phyloP scores from a whole-genome alignment of 2,329 filamentous ascomycete genomes.

The Scleromitrula shiraiana region DNA sequence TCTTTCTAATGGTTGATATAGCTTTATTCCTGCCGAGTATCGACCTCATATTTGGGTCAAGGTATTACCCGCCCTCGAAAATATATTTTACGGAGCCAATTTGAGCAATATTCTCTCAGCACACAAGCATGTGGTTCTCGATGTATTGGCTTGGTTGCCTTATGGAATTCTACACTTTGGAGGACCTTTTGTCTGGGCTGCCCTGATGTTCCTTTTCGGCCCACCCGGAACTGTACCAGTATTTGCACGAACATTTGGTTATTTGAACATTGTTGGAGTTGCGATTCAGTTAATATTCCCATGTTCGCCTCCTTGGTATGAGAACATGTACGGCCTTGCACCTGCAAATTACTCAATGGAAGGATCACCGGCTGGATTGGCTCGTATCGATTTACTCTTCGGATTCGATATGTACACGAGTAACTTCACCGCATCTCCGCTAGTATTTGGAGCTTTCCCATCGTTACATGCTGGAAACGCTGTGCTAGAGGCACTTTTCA shows the following conservation, averaged over 20 bases:
- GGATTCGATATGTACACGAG: conserved; percentile 90
- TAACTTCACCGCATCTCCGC: conserved; percentile 78
- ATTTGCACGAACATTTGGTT: conserved; percentile 82
- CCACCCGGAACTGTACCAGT: conserved; percentile 78
- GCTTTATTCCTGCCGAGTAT: conserved; percentile 83
- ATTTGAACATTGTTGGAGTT: conserved; percentile 84
- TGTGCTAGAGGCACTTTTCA: conserved; percentile 82
- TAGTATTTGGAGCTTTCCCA: conserved; percentile 93
- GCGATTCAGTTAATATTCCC: conserved; percentile 84
- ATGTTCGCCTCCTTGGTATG: conserved; percentile 95
- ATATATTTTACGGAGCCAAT: conserved; percentile 93
- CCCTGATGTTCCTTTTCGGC: conserved; percentile 78
- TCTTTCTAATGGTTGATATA: conserved; percentile 32
- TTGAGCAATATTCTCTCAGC: conserved; percentile 91
- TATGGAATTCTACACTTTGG: conserved; percentile 90
- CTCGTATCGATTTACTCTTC: conserved; percentile 81
- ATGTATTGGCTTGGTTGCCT: conserved; percentile 85
- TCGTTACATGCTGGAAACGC: conserved; percentile 87
- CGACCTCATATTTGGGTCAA: conserved; percentile 93
- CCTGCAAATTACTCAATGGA: conserved; percentile 89
- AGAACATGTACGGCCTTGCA: conserved; percentile 82
- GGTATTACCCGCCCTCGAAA: conserved; percentile 87
- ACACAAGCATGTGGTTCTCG: conserved; percentile 74
- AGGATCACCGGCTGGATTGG: conserved; percentile 82
- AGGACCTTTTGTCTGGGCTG: conserved; percentile 70